Conservation (phyloP, 495 filamentous ascomycete species). For the Aspergillus cristatus region DNA sequence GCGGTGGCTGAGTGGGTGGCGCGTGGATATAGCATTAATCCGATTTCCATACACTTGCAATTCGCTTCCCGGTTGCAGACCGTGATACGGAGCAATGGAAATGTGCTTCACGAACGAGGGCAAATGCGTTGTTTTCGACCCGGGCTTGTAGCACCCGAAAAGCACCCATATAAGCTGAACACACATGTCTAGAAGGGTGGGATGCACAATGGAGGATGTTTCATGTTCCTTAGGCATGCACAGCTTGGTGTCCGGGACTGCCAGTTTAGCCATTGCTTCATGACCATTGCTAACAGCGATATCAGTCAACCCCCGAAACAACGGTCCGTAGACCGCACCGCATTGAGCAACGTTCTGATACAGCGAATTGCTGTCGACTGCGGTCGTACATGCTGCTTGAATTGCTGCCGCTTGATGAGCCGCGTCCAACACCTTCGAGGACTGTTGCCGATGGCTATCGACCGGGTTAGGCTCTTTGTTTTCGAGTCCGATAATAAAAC, state of each 20-base stretch:
- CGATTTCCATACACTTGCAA: constrained; percentile 14
- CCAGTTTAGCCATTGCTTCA: constrained; percentile 22
- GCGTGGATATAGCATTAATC: constrained; percentile 24
- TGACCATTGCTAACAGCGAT: constrained; percentile 11
- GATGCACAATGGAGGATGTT: constrained; percentile 34
- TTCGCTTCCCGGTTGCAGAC: constrained; percentile 9
- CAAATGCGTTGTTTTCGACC: constrained; percentile 8
- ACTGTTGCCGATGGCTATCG: constrained; percentile 9
- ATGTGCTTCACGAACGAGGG: constrained; percentile 15
- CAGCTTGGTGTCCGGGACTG: constrained; percentile 32
- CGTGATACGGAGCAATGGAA: constrained; percentile 8
- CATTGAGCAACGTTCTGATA: constrained; percentile 17
- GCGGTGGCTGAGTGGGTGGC: constrained; percentile 15
- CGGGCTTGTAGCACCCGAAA: constrained; percentile 12
- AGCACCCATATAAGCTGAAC: constrained; percentile 28
- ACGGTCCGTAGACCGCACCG: constrained; percentile 30
- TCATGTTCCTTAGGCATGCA: constrained; percentile 41
- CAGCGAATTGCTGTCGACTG: constrained; percentile 6
- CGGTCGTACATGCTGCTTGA: constrained; percentile 3
- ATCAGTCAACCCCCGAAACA: constrained; percentile 20
- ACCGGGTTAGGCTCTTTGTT: constrained; percentile 22
- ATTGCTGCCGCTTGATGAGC: constrained; percentile 2
- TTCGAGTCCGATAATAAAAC: constrained; percentile 21
- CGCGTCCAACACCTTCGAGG: not conserved
- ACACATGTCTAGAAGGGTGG: constrained; percentile 35